phyloP scores from a whole-genome alignment of 1,284 basidiomycete species.

The Phlebopus sp. region DNA sequence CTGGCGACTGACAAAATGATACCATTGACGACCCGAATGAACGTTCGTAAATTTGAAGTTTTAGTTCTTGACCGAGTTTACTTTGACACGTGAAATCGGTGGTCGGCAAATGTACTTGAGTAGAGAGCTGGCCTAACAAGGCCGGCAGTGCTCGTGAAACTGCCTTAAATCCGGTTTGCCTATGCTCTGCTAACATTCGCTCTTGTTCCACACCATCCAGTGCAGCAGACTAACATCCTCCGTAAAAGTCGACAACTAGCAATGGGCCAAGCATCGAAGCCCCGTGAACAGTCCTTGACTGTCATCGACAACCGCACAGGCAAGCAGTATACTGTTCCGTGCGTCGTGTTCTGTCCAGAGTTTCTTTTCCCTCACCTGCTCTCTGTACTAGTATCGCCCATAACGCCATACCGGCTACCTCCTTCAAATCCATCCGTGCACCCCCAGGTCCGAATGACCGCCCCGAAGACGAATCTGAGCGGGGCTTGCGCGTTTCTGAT shows the following conservation, averaged over 20 bases:
- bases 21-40: no score
- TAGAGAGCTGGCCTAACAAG: no score
- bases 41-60: no score
- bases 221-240: neutral
- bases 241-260: neutral
- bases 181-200: neutral
- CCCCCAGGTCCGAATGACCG: slow-evolving; percentile 55
- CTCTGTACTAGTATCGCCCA: slow-evolving; percentile 59
- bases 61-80: no score
- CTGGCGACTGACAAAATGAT: no score
- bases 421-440: slow-evolving; percentile 75
- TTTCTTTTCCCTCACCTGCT: neutral
- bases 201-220: neutral
- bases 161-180: neutral
- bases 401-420: slow-evolving; percentile 75
- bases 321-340: slow-evolving; percentile 74
- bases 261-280: slow-evolving; percentile 29
- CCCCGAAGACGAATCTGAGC: slow-evolving; percentile 80
- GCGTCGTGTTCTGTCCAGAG: slow-evolving; percentile 41
- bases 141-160: neutral
- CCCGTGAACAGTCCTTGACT: slow-evolving; percentile 50
- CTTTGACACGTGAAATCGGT: neutral
- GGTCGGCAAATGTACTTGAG: neutral
- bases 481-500: slow-evolving; percentile 75
- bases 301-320: slow-evolving; percentile 85